Evolutionary conservation across 352 stramenopile genomes (phyloP), one percentile per base, ranked within the genome.

Genomic region (Phytopythium ostracodes): DNA sequence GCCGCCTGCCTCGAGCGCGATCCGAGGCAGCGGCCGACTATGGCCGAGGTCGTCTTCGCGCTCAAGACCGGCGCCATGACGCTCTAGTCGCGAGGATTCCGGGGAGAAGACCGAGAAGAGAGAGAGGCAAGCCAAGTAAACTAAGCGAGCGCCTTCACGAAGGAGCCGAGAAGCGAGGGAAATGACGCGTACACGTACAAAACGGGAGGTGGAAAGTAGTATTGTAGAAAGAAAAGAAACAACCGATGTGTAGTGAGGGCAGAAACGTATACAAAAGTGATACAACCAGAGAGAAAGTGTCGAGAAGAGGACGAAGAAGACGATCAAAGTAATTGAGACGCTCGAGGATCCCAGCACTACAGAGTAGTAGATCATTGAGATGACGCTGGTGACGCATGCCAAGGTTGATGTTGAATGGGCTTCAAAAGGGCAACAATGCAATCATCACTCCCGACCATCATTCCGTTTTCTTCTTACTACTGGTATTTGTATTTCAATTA

Each of bases 51-150:
- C 62, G 69, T 68, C 17, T 71, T 77, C 46, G 79, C 83, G 56
- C 73, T 92, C 29, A 73, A 85, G 52, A 88, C 78, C 31, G 75
- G 77, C 11, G 75, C 76, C 51, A 80, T 87, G 65, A 75, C 71
- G 56, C 51, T 88, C 58, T 89, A 75, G 25, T 43, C 27, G 14
- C n/a, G 33, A 47, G 33, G 35, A 40, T 22, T 5, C 49, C 9
- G 15, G 9, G 49, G 17, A 40, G 42, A n/a, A 25, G 9, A 27
- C 43, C 20, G 18, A 24, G 8, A n/a, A 52, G 15, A 2, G 22
- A 52, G 46, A 35, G 46, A 9, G 46, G 18, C 24, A 1, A 36
- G 47, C 38, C 47, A 54, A 54, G 47, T 54, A 54, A 54, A 24
- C 14, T 54, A 54, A 36, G 47, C 47, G 14, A 20, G 17, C 47